Conservation (phyloP, 768 basidiomycete genomes). For the Collybia sordida region DNA sequence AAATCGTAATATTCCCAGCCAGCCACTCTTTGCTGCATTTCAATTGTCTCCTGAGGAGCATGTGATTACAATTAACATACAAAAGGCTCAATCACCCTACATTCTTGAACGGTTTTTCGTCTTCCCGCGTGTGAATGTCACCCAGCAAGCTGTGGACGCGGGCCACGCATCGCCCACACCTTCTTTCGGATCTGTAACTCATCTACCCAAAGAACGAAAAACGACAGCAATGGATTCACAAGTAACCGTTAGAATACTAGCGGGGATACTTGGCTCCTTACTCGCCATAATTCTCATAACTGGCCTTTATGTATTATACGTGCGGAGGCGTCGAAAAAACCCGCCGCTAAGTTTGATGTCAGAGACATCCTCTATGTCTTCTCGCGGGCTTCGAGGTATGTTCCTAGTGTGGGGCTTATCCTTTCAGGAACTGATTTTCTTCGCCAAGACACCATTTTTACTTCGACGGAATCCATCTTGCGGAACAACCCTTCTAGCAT, state of each 20-base stretch:
- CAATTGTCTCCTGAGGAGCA: conserved; percentile 30
- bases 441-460: conserved; percentile 30
- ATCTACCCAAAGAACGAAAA: not conserved
- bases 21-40: conserved; percentile 40
- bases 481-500: conserved; percentile 24
- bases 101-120: conserved; percentile 41
- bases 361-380: conserved; percentile 9
- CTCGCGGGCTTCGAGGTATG: conserved; percentile 20
- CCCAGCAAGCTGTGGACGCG: not conserved
- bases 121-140: conserved; percentile 18
- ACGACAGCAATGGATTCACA: not conserved
- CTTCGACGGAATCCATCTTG: conserved; percentile 34
- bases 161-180: not conserved
- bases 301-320: conserved; percentile 12
- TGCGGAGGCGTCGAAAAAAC: conserved; percentile 11
- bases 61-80: conserved; percentile 37
- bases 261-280: conserved; percentile 23
- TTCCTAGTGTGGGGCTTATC: not conserved
- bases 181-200: not conserved
- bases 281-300: conserved; percentile 16
- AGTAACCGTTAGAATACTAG: conserved; percentile 20
- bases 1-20: conserved; percentile 28
- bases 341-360: conserved; percentile 7
- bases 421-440: not conserved
- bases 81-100: conserved; percentile 32